Percentiles rank a stretch among this genome's conserved stretches.
These are phyloP conservation scores for Amanita fuliginea DNA, from an alignment of 768 basidiomycete genomes.

Conservation along the genomic window DNA sequence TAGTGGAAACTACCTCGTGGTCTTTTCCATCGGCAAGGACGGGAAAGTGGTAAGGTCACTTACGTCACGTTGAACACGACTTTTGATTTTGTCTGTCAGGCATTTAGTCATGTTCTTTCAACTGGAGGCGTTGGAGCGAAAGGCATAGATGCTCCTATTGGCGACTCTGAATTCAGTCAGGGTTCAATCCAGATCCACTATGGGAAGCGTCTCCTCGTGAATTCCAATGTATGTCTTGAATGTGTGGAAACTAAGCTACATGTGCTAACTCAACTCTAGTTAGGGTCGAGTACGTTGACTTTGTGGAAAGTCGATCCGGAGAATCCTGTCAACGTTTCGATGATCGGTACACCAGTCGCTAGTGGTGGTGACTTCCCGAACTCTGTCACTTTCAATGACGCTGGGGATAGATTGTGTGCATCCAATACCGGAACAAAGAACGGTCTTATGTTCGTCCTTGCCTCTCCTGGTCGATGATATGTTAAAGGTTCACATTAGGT, in stretches of 20 bases:
- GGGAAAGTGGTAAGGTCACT: conserved; percentile 4
- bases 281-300: conserved; percentile 37
- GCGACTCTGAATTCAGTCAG: conserved; percentile 31
- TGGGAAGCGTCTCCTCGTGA: conserved; percentile 18
- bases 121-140: conserved; percentile 25
- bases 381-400: conserved; percentile 22
- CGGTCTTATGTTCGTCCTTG: conserved; percentile 23
- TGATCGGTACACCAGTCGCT: background rate
- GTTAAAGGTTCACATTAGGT: conserved; percentile 16
- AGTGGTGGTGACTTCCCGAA: conserved; percentile 5
- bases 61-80: background rate
- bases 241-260: background rate
- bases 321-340: conserved; percentile 1
- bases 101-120: conserved; percentile 17
- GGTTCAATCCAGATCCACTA: conserved; percentile 27
- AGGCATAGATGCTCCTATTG: conserved; percentile 19
- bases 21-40: background rate
- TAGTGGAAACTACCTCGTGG: conserved; percentile 20
- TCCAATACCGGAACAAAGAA: conserved; percentile 34
- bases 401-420: conserved; percentile 22
- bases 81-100: conserved; percentile 1
- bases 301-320: background rate
- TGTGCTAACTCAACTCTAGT: conserved; percentile 13
- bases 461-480: background rate
- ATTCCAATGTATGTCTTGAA: conserved; percentile 21